phyloP scores from a whole-genome alignment of 164 flowering plant species.

The Chloranthus sessilifolius region DNA sequence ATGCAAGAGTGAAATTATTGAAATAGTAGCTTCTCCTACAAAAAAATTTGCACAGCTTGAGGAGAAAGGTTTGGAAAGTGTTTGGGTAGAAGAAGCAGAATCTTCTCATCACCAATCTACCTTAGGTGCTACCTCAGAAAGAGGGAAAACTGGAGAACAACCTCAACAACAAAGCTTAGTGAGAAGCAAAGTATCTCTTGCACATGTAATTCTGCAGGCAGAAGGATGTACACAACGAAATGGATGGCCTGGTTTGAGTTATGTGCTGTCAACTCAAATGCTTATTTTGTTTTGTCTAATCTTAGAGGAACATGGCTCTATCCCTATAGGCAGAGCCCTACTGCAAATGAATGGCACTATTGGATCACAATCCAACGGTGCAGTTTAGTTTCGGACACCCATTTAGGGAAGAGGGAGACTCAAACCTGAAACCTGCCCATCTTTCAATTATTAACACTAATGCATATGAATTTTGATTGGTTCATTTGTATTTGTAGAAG shows the following conservation, averaged over 20 bases:
- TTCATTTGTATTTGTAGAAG: too few relatives aligned
- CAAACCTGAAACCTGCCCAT: too few relatives aligned
- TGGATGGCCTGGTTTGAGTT: conserved; percentile 81
- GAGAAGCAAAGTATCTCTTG: conserved; percentile 84
- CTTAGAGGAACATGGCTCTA: too few relatives aligned
- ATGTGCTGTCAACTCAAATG: too few relatives aligned
- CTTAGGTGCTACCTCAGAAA: conserved; percentile 25
- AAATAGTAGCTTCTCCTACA: conserved; percentile 45
- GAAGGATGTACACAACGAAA: conserved; percentile 60
- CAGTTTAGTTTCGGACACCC: too few relatives aligned
- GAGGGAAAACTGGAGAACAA: conserved; percentile 39
- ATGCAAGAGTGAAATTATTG: conserved; percentile 67
- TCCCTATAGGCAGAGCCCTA: too few relatives aligned
- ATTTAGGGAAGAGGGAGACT: too few relatives aligned
- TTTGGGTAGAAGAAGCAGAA: conserved; percentile 26
- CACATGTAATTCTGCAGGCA: conserved; percentile 88
- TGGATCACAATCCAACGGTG: too few relatives aligned
- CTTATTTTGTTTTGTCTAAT: too few relatives aligned
- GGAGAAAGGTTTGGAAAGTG: conserved; percentile 25
- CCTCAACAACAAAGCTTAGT: conserved; percentile 65
- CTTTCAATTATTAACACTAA: too few relatives aligned
- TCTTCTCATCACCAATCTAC: conserved; percentile 26
- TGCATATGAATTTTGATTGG: too few relatives aligned
- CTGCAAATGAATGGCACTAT: too few relatives aligned
- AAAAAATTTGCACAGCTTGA: conserved; percentile 18